Evolutionary conservation across 768 basidiomycete species (phyloP), one percentile per base, ranked within the genome.

Genomic region (Calocybe cyanea): DNA sequence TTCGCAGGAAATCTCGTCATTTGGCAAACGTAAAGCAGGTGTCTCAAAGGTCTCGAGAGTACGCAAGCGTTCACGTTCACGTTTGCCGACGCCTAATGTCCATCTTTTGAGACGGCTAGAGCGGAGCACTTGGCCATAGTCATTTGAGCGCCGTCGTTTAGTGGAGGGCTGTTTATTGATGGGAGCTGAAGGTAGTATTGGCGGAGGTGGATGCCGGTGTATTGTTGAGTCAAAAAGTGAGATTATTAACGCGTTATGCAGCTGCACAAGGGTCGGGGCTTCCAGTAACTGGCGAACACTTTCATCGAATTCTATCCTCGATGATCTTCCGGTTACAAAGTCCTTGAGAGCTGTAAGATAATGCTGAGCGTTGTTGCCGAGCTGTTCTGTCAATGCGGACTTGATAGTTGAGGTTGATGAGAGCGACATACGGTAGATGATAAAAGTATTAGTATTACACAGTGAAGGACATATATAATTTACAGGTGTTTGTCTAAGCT

Each of bases 201-300:
- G 39, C 9, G 50, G 52, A 41, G 55, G 55, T 44, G 52, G 46
- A 48, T 56, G 52, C n/a, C 52, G 52, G 19, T 51, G 50, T 3
- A 71, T 69, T 1, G 87, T 86, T 18, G 85, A 84, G 62, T 88
- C 87, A 51, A 91, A 87, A 13, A 92, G 64, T 2, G 88, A 88
- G 23, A 91, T 89, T 28, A 92, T 81, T 24, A 92, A 72, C 9
- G 88, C 81, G 62, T 92, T 92, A 59, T 92, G 89, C 2, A 90
- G 67, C 62, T 88, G 87, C 21, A 89, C 85, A 18, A 87, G 71
- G 42, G 72, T 75, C 18, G 81, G 72, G 1, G 77, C 74, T 55
- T 80, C 80, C 25, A 91, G 72, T 6, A 75, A 68, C 20, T 76
- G 75, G 43, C 80, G 79, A 46, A 87, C 73, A 13, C 75, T 64